Evolutionary conservation across 78 protist species (phyloP).

Genomic region (Cavenderia fasciculata): DNA sequence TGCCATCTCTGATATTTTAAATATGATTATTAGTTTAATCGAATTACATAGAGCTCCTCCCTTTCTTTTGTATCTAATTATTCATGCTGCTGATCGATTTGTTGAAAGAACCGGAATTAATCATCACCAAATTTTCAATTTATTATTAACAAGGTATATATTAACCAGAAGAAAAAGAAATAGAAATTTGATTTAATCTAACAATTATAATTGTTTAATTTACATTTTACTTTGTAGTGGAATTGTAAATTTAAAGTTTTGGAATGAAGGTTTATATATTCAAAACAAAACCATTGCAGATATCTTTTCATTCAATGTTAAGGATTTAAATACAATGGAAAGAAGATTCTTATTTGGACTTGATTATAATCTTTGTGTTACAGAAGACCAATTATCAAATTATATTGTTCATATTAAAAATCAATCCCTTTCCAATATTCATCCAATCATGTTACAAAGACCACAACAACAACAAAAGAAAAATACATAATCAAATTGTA

Average conservation of each 20-base stretch:
- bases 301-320: conserved; percentile 62
- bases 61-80: conserved; percentile 28
- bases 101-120: conserved; percentile 66
- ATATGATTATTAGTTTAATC: conserved; percentile 58
- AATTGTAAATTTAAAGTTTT: conserved; percentile 64
- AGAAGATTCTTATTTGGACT: conserved; percentile 67
- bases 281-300: conserved; percentile 79
- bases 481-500: no score
- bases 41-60: conserved; percentile 68
- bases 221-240: conserved; percentile 35
- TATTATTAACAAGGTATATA: conserved; percentile 59
- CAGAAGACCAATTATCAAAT: conserved; percentile 18
- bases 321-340: conserved; percentile 74
- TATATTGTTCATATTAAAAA: conserved; percentile 25
- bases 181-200: no score
- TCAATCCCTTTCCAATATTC: conserved; percentile 7
- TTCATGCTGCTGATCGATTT: conserved; percentile 46
- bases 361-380: conserved; percentile 66
- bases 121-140: conserved; percentile 70
- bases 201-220: no score
- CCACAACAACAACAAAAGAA: no score
- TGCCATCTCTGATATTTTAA: conserved; percentile 52
- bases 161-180: no score
- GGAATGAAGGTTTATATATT: conserved; percentile 66
- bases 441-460: no score